Base-by-base conservation (phyloP, 2,329 filamentous ascomycete species). In the Coleophoma crateriformis region DNA sequence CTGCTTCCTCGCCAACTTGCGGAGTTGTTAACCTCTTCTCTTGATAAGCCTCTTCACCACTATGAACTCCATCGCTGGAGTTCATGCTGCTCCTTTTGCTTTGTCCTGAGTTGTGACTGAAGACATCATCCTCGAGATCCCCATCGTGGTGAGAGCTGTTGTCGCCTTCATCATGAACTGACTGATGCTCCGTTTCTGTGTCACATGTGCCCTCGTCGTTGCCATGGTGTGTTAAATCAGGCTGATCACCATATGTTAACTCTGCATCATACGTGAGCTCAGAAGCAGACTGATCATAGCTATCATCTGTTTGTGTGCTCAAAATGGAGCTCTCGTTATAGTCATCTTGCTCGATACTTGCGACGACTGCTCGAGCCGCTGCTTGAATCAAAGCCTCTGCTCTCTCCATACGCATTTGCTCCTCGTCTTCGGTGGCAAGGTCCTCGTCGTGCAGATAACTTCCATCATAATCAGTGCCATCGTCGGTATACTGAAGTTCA, bases 361-460 rank as follows among this genome's bases (percentile, higher is more conserved):
- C 72, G 10, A 79, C 68, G 13, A 79, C 75, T 19, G 74, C 74
- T 46, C 71, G 67, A 1, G 77, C 77, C 1, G 76, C 77, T 20
- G 71, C 72, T 33, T 78, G 74, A 51, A 81, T 79, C 34, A 78
- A 65, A 7, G 73, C 76, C 56, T 80, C 74, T 2, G 77, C 76
- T 5, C 57, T 50, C 15, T 61, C 54, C 5, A 62, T 53, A 49
- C 58, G 55, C 10, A 51, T 59, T 40, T 50, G 52, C 22, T 49
- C 34, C 46, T 58, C 55, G 41, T 56, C 50, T 17, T 59, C 55
- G 19, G 15, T 8, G 19, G 19, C 27, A 5, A 14, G 19, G 19
- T 54, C 38, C 17, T 55, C 41, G 32, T 49, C 53, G 12, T 27
- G 27, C 3, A 27, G 27, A 27, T 27, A 27, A 27, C 27, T 27